Conservation (phyloP, 768 basidiomycete genomes). For the Kwoniella botswanensis region DNA sequence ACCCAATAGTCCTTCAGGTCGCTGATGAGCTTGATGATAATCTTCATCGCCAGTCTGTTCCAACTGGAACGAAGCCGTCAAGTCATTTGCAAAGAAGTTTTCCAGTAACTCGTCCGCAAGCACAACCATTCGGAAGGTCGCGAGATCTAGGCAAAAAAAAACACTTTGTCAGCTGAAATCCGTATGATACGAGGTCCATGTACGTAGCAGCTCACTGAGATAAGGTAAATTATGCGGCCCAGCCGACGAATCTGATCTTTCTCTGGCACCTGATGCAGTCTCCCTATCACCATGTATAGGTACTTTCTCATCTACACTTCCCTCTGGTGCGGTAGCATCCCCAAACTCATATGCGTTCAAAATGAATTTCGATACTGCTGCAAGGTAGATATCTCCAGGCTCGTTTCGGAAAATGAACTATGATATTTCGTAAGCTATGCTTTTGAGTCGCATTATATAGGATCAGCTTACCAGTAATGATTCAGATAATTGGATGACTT, state of each 20-base stretch:
- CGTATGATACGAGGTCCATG: neutral
- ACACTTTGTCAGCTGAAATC: conserved; percentile 4
- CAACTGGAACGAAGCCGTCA: conserved; percentile 84
- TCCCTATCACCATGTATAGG: conserved; percentile 50
- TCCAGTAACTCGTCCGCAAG: conserved; percentile 95
- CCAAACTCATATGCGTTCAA: conserved; percentile 98
- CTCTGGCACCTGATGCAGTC: conserved; percentile 55
- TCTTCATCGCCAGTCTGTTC: conserved; percentile 65
- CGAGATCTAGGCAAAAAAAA: conserved; percentile 60
- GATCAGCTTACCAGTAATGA: conserved; percentile 71
- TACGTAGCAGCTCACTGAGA: conserved; percentile 71
- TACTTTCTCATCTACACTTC: conserved; percentile 34
- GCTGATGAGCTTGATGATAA: conserved; percentile 56
- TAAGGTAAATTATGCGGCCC: conserved; percentile 79
- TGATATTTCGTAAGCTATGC: neutral
- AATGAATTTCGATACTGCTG: conserved; percentile 95
- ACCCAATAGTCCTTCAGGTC: conserved; percentile 63
- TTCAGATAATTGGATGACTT: conserved; percentile 92
- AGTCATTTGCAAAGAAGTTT: conserved; percentile 92
- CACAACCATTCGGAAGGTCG: conserved; percentile 93
- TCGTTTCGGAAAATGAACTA: conserved; percentile 99
- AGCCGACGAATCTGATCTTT: conserved; percentile 60
- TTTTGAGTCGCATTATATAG: neutral
- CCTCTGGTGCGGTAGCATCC: conserved; percentile 66
- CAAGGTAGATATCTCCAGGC: conserved; percentile 92